Conservation (phyloP, 2,329 filamentous ascomycete species). For the Microsporum canis region DNA sequence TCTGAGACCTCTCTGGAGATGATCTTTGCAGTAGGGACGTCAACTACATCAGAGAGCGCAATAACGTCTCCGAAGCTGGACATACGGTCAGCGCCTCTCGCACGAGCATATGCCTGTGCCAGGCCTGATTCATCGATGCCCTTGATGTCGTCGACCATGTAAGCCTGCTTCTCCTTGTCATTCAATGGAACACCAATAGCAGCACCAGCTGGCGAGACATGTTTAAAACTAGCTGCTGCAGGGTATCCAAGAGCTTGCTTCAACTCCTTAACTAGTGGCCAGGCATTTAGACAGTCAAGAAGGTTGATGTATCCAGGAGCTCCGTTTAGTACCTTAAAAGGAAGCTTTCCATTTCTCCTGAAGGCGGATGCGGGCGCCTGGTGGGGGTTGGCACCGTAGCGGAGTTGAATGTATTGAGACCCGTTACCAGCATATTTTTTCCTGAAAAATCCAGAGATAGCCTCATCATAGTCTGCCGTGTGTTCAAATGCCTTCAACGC, state of each 20-base stretch:
- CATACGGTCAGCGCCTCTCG: conserved; percentile 93
- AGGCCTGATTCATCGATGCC: conserved; percentile 76
- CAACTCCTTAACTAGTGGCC: conserved; percentile 93
- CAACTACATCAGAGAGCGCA: conserved; percentile 80
- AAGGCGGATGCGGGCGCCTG: conserved; percentile 92
- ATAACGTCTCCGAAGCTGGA: conserved; percentile 97
- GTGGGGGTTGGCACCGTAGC: conserved; percentile 95
- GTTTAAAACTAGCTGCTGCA: conserved; percentile 96
- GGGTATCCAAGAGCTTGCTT: conserved; percentile 77
- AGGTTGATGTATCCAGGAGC: conserved; percentile 96
- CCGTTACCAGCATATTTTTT: conserved; percentile 88
- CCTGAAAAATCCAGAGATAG: conserved; percentile 94
- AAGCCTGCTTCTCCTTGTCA: conserved; percentile 86
- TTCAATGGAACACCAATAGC: conserved; percentile 83
- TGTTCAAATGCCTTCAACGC: conserved; percentile 98
- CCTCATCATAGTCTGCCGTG: conserved; percentile 89
- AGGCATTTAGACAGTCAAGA: conserved; percentile 89
- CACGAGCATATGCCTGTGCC: conserved; percentile 90
- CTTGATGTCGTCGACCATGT: conserved; percentile 93
- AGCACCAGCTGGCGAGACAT: conserved; percentile 91
- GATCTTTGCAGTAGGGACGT: conserved; percentile 89
- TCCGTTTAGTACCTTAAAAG: conserved; percentile 89
- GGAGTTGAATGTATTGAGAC: conserved; percentile 68
- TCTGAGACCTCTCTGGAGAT: conserved; percentile 97
- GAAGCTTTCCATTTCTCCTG: conserved; percentile 58